Evolutionary conservation across 352 stramenopile genomes (phyloP).

Genomic region (Phytophthora macrochlamydospora): DNA sequence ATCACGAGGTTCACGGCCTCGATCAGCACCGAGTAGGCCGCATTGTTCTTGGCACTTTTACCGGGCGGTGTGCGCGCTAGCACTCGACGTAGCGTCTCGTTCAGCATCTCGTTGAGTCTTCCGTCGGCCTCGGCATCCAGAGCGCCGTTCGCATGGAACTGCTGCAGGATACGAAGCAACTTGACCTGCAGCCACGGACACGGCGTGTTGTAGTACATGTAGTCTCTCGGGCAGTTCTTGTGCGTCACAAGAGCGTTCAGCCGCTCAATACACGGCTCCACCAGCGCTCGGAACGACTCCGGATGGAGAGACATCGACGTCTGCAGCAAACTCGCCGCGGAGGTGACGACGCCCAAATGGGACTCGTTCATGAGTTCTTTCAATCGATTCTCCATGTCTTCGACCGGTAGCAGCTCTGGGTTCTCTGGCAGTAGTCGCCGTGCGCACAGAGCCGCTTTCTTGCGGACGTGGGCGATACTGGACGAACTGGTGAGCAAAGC

Average conservation of each 20-base stretch:
- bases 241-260: conserved; percentile 94
- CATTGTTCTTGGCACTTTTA: conserved; percentile 95
- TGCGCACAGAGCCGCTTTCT: conserved; percentile 97
- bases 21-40: conserved; percentile 96
- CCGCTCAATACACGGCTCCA: conserved; percentile 93
- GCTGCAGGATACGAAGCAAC: conserved; percentile 92
- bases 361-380: conserved; percentile 90
- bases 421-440: conserved; percentile 94
- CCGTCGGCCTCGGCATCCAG: conserved; percentile 49
- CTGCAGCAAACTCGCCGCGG: conserved; percentile 90
- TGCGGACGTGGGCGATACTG: conserved; percentile 94
- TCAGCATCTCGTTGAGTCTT: conserved; percentile 72
- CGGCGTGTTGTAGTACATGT: conserved; percentile 98
- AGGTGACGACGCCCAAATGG: conserved; percentile 95
- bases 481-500: conserved; percentile 91
- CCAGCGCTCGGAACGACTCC: conserved; percentile 90
- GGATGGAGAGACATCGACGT: conserved; percentile 91
- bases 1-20: conserved; percentile 98
- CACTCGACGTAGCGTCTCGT: conserved; percentile 92
- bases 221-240: conserved; percentile 93
- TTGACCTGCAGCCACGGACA: conserved; percentile 97
- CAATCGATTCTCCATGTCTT: conserved; percentile 70
- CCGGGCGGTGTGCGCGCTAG: conserved; percentile 87
- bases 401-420: conserved; percentile 90
- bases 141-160: conserved; percentile 74